Evolutionary conservation across 495 filamentous ascomycete genomes (phyloP), one percentile per base, ranked within the genome.

Genomic region (Neurospora cerealis): DNA sequence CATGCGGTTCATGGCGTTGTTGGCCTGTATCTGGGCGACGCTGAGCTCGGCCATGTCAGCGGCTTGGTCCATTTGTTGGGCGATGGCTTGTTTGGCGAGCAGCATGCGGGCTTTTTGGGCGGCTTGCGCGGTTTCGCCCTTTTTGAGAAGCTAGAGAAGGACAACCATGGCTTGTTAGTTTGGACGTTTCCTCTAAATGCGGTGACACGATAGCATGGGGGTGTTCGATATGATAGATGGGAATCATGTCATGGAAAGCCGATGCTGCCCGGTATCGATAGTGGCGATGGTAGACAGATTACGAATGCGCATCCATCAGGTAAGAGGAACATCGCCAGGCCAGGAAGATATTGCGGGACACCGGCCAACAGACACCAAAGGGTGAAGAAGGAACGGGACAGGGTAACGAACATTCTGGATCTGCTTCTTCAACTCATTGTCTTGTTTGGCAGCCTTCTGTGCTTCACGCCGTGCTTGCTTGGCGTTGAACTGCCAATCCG

Each of bases 401-500:
- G 69, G 69, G 38, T 6, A 70, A 62, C 80, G 70, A 74, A 91
- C 91, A 83, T 92, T 93, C 80, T 95, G 93, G 77, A 95, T 87
- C 82, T 95, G 93, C 78, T 91, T 89, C 85, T 93, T 93, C 81
- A 95, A 89, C 36, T 89, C 85, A 73, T 89, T 91, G 80, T 94
- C 93, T 80, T 95, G 93, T 82, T 94, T 94, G 71, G 89, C 88
- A 21, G 93, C 93, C 80, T 93, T 94, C 73, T 88, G 88, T 13
- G 93, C 90, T 84, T 95, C 92, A 75, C 93, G 86, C 73, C 93
- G 93, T 71, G 93, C 88, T 81, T 93, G 91, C 81, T 95, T 95
- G 32, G 93, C 90, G 73, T 93, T 94, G 85, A 95, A 94, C 91
- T 94, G 78, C 28, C 21, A 66, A 72, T 32, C 54, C 54, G 36